These are phyloP conservation scores for Candolleomyces aberdarensis DNA, from an alignment of 768 basidiomycete genomes.

Conservation along the genomic window DNA sequence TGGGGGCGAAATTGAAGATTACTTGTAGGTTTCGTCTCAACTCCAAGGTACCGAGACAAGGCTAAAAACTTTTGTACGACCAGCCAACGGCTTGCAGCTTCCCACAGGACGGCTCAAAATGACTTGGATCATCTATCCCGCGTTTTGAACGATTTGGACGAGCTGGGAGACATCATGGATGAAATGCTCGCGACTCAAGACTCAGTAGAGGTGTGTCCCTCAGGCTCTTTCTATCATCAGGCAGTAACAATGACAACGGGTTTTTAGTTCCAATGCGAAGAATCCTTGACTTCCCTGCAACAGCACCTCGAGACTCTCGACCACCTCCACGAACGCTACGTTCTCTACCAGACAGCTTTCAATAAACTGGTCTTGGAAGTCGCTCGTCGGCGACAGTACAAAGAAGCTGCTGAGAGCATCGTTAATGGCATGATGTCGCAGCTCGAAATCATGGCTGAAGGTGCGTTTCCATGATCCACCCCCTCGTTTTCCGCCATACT, in stretches of 20 bases:
- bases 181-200: constrained; percentile 74
- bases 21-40: constrained; percentile 45
- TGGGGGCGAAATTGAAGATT: constrained; percentile 46
- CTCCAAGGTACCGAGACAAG: background rate
- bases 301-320: constrained; percentile 60
- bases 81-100: constrained; percentile 50
- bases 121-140: constrained; percentile 47
- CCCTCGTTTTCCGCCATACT: too few species aligned
- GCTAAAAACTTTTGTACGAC: background rate
- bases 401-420: constrained; percentile 62
- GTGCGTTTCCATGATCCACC: constrained; percentile 35
- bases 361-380: constrained; percentile 74
- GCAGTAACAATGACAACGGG: background rate
- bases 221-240: background rate
- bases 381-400: constrained; percentile 61
- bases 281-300: constrained; percentile 54
- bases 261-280: constrained; percentile 46
- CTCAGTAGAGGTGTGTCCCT: constrained; percentile 53
- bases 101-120: constrained; percentile 40
- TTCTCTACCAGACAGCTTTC: constrained; percentile 71
- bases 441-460: constrained; percentile 62
- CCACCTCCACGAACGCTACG: constrained; percentile 62
- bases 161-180: constrained; percentile 75
- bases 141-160: constrained; percentile 65
- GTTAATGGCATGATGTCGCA: constrained; percentile 64